A percentile compares a stretch with the other conserved stretches of the same genome.
Conservation (phyloP, 176 grass and related monocot genomes). For the Carex myosuroides region DNA sequence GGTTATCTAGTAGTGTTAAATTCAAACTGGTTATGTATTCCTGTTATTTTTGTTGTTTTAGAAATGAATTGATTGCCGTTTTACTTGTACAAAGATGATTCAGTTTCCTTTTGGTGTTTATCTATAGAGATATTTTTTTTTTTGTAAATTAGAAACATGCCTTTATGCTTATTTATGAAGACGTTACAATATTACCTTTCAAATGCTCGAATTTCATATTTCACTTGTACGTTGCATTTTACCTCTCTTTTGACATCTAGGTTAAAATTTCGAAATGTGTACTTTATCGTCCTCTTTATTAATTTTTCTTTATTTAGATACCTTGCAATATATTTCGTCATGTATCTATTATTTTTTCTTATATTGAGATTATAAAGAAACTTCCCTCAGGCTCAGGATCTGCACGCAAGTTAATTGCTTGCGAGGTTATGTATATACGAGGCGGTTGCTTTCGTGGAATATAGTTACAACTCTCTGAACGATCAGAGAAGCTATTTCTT, state of each 20-base stretch:
- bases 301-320: neutral
- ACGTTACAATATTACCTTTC: neutral
- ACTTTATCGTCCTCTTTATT: neutral
- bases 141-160: conserved; percentile 17
- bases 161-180: neutral
- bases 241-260: neutral
- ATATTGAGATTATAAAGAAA: neutral
- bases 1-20: neutral
- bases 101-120: neutral
- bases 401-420: neutral
- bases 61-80: neutral
- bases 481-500: neutral
- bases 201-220: neutral
- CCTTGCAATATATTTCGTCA: neutral
- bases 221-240: neutral
- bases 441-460: neutral
- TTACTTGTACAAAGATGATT: conserved; percentile 16
- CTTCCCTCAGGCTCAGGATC: neutral
- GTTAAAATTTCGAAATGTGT: neutral
- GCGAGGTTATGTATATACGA: neutral
- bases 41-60: neutral
- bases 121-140: conserved; percentile 12
- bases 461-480: neutral
- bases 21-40: neutral
- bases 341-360: neutral